These are phyloP conservation scores for Metarhizium robertsii DNA, from an alignment of 2,329 filamentous ascomycete species.

Conservation along the genomic window DNA sequence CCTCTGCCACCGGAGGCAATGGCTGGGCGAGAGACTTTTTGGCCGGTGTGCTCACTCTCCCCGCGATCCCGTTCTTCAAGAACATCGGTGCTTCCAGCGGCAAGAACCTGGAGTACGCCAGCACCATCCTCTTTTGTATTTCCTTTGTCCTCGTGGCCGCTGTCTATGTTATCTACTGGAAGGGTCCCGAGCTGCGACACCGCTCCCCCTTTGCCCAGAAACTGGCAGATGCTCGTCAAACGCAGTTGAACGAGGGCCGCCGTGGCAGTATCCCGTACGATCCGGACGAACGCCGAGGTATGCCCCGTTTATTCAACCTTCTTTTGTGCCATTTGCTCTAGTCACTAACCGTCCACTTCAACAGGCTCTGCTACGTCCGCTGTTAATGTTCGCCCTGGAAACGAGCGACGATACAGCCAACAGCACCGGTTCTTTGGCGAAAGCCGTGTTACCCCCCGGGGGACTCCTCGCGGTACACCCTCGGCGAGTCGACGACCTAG, in stretches of 20 bases:
- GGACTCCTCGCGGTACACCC: constrained; percentile 27
- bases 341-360: neutral
- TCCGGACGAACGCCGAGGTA: constrained; percentile 16
- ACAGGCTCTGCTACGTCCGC: constrained; percentile 13
- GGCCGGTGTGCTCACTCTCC: constrained; percentile 61
- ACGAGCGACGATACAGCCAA: constrained; percentile 25
- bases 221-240: constrained; percentile 36
- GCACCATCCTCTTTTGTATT: constrained; percentile 55
- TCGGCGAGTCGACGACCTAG: constrained; percentile 25
- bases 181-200: constrained; percentile 49
- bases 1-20: constrained; percentile 67
- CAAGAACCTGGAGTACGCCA: constrained; percentile 48
- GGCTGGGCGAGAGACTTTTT: constrained; percentile 66
- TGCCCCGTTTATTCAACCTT: constrained; percentile 7
- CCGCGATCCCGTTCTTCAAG: constrained; percentile 53
- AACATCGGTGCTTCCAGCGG: constrained; percentile 41
- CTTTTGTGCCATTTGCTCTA: neutral
- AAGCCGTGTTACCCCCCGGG: constrained; percentile 28
- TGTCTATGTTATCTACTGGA: constrained; percentile 59
- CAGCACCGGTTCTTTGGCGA: constrained; percentile 32
- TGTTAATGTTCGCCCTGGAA: constrained; percentile 10
- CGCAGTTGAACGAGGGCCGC: constrained; percentile 18
- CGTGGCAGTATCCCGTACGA: constrained; percentile 18
- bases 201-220: constrained; percentile 57
- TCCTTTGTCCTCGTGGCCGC: constrained; percentile 51